Conservation (phyloP, 129 eudicot species). For the Lactuca saligna region DNA sequence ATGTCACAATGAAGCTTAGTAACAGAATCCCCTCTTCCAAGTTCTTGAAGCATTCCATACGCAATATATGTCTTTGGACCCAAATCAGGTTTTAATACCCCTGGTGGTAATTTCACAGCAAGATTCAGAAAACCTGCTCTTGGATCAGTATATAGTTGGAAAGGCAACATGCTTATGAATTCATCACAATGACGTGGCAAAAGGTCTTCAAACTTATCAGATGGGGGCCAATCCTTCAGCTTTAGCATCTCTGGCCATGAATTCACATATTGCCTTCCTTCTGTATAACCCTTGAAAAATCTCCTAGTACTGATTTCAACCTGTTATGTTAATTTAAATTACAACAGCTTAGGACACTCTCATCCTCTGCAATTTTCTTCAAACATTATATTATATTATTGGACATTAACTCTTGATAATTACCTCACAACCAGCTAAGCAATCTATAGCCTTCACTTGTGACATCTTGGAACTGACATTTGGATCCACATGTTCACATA, state of each 20-base stretch:
- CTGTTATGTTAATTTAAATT: conserved; percentile 33
- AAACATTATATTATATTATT: too few relatives aligned
- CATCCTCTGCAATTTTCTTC: too few relatives aligned
- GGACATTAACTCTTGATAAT: background rate
- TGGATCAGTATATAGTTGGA: conserved; percentile 78
- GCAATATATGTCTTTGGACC: conserved; percentile 98
- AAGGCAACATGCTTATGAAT: conserved; percentile 81
- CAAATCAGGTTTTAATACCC: conserved; percentile 75
- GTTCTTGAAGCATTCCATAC: conserved; percentile 79
- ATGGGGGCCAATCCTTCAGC: conserved; percentile 97
- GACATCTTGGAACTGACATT: conserved; percentile 50
- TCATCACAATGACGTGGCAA: conserved; percentile 94
- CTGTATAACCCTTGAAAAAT: conserved; percentile 73
- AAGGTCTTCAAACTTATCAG: conserved; percentile 77
- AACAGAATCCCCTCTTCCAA: conserved; percentile 96
- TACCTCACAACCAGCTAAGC: conserved; percentile 91
- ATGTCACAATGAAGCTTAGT: conserved; percentile 94
- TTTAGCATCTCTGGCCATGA: conserved; percentile 97
- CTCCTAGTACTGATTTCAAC: conserved; percentile 69
- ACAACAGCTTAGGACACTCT: background rate
- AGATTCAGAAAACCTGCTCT: conserved; percentile 78
- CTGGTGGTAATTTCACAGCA: conserved; percentile 70
- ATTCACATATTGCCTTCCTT: conserved; percentile 68
- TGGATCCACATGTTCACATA: conserved; percentile 55
- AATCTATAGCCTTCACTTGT: conserved; percentile 82